Percentiles rank a stretch among this genome's conserved stretches.
Conservation (phyloP, 2,329 filamentous ascomycete genomes). For the Claviceps pusilla region DNA sequence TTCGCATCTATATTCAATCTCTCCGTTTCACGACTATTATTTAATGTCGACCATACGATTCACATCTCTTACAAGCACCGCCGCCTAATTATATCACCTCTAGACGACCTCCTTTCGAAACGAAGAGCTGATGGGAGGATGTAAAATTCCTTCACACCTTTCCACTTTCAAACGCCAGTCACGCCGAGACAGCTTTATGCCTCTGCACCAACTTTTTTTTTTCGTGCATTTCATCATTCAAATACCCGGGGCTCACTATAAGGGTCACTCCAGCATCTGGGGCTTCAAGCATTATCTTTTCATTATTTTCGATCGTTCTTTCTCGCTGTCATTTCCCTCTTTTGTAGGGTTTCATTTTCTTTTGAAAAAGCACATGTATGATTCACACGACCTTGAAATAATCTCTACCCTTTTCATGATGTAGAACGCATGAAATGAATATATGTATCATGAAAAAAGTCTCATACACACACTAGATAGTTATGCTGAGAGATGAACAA, state of each 20-base stretch:
- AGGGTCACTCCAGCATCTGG: neutral
- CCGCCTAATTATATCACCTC: neutral
- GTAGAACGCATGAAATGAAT: neutral
- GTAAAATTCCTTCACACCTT: neutral
- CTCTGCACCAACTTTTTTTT: neutral
- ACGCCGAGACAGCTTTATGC: neutral
- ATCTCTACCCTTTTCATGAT: neutral
- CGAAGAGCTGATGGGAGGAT: neutral
- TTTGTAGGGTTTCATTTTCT: neutral
- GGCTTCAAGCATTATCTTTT: neutral
- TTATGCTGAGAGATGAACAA: conserved; percentile 46
- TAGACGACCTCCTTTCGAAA: neutral
- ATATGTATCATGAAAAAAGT: neutral
- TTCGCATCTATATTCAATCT: neutral
- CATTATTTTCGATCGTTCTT: neutral
- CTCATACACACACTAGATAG: neutral
- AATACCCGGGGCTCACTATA: neutral
- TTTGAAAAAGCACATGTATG: neutral
- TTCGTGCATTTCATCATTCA: neutral
- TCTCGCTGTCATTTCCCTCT: neutral
- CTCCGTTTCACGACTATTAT: neutral
- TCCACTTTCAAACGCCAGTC: neutral
- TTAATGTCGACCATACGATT: neutral
- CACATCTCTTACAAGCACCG: too few relatives aligned
- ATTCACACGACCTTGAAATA: neutral